Base-by-base conservation (phyloP, 306 rosid species). In the Clitoria ternatea region DNA sequence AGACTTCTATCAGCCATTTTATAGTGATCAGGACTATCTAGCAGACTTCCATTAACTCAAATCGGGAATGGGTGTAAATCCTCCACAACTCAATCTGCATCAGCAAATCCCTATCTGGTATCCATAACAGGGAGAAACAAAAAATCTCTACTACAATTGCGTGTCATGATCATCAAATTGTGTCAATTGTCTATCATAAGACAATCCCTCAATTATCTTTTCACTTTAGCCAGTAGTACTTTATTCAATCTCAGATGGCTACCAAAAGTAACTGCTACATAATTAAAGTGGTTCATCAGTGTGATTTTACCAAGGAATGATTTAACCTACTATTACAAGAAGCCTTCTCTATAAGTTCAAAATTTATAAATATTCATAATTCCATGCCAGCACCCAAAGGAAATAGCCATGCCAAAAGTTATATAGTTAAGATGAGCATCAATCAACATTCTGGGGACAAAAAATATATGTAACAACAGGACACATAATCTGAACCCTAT, bases 121-220 rank as follows among this genome's bases (percentile, higher is more conserved):
- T 4, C 24, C 15, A 36, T 1, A 23, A 12, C 36, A 55, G n/a
- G 71, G 44, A 55, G 57, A 71, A 55, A 22, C 48, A 19, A 35
- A 39, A 3, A 6, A 40, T 36, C 44, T 20, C 33, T 69, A 37
- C 53, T 8, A 29, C 29, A 33, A 60, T 17, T 17, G 44, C 12
- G 50, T 29, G 12, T 55, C 66, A 27, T 49, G 52, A 15, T 55
- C 66, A 27, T 49, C 59, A 76, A 66, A 43, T 60, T 66, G 57
- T 57, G 27, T 47, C 33, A 47, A 35, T 23, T 40, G 22, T 72
- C 69, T 20, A 42, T 61, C 61, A 64, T 32, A 48, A 37, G 13
- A 52, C 20, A 14, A 66, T 43, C 42, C 47, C 12, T 77, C 74
- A 61, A 20, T 42, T 11, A 54, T 61, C 36, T 20, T 37, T 68